Percentiles rank a stretch among this genome's conserved stretches.
Evolutionary conservation across 805 yeast genomes (phyloP).

Genomic region (Jamesozyma gamospora): DNA sequence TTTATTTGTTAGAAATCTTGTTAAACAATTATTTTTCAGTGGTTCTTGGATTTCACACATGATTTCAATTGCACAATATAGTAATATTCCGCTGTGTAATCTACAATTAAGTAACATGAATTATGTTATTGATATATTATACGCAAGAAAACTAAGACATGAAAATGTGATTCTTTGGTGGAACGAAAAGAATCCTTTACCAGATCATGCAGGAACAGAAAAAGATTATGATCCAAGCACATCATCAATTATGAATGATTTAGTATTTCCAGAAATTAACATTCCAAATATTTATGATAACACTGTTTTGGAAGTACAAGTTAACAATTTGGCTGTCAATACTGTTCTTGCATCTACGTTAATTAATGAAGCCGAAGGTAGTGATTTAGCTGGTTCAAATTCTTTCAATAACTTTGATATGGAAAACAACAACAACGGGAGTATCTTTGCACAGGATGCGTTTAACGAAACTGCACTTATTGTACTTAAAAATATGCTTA

Average conservation of each 20-base stretch:
- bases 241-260: constrained; percentile 37
- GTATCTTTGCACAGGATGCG: constrained; percentile 62
- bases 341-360: constrained; percentile 77
- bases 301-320: constrained; percentile 66
- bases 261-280: constrained; percentile 63
- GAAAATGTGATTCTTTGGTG: constrained; percentile 83
- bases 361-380: constrained; percentile 81
- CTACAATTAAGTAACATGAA: constrained; percentile 67
- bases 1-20: constrained; percentile 49
- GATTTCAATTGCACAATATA: constrained; percentile 54
- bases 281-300: constrained; percentile 71
- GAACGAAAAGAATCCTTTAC: constrained; percentile 60
- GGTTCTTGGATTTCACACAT: constrained; percentile 65
- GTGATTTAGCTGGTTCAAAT: constrained; percentile 51
- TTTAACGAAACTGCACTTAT: constrained; percentile 67
- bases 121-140: constrained; percentile 73
- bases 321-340: constrained; percentile 74
- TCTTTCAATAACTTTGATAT: constrained; percentile 14
- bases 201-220: constrained; percentile 80
- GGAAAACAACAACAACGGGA: constrained; percentile 8
- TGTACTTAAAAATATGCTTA: constrained; percentile 64
- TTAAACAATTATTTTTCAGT: constrained; percentile 61
- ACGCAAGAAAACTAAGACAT: constrained; percentile 63
- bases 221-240: constrained; percentile 43
- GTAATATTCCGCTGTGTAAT: constrained; percentile 82